Base-by-base conservation (phyloP, 768 basidiomycete genomes). In the Calocybe indica region DNA sequence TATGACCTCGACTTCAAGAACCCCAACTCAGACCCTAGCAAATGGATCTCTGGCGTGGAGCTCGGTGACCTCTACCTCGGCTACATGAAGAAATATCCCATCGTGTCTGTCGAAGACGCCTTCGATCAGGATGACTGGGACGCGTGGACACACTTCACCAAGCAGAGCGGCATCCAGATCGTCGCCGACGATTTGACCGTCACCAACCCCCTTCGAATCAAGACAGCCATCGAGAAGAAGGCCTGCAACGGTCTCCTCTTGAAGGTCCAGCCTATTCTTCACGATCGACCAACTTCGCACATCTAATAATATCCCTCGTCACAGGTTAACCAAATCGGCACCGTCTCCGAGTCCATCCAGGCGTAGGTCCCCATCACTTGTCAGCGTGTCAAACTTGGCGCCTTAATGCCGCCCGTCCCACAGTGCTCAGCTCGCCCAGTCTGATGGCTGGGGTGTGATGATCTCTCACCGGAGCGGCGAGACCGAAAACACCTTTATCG, bases 61-160 rank as follows among this genome's bases (percentile, higher is more conserved):
- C 92, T 99, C 61, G 95, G 92, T 15, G 88, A 93, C 44, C 74
- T 94, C 60, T 99, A 98, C 79, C 66, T 92, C 56, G 61, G 74
- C 58, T 90, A 91, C 65, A 71, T 88, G 64, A 77, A 91, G 71
- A 87, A 94, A 72, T 97, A 98, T 77, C 93, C 94, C 51, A 98
- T 97, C 55, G 81, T 91, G 48, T 93, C 92, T 31, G 80, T 94
- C 57, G 93, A 95, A 73, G 96, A 99, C 68, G 95, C 96, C 66
- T 99, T 99, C 72, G 95, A 98, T 70, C 94, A 99, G 75, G 96
- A 99, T 65, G 96, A 99, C 74, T 97, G 92, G 92, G 92, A 92
- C 65, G 92, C 93, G 37, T 99, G 96, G 96, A 73, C 82, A 34
- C 84, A 92, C 76, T 91, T 97, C 73, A 96, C 88, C 58, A 69